phyloP scores from a whole-genome alignment of 2,329 filamentous ascomycete genomes.

The Trichocomaceae sp. region DNA sequence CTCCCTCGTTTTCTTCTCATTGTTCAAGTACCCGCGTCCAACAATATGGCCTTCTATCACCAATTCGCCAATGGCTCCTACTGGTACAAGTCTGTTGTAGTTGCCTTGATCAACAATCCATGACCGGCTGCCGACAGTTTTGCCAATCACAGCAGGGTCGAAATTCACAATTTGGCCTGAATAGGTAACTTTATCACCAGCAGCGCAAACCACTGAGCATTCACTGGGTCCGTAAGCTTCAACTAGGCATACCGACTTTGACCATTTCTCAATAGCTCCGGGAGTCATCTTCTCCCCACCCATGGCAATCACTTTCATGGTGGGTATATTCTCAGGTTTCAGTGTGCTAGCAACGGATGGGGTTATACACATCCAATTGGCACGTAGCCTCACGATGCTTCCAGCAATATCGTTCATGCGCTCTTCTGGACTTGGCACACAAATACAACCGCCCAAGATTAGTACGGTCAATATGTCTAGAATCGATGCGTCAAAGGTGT shows the following conservation, averaged over 20 bases:
- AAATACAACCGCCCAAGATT: slow-evolving; percentile 53
- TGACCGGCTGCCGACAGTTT: slow-evolving; percentile 26
- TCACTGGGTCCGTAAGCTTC: slow-evolving; percentile 42
- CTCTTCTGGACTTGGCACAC: slow-evolving; percentile 49
- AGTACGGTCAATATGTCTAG: slow-evolving; percentile 51
- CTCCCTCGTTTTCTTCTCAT: slow-evolving; percentile 28
- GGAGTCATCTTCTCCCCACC: slow-evolving; percentile 42
- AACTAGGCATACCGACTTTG: slow-evolving; percentile 35
- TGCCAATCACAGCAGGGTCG: slow-evolving; percentile 31
- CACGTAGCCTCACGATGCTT: slow-evolving; percentile 28
- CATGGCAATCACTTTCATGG: slow-evolving; percentile 37
- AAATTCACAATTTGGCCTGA: slow-evolving; percentile 25
- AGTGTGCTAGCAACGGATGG: slow-evolving; percentile 51
- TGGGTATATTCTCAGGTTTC: slow-evolving; percentile 39
- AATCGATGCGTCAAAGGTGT: slow-evolving; percentile 50
- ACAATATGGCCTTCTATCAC: slow-evolving; percentile 43
- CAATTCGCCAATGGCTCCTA: slow-evolving; percentile 44
- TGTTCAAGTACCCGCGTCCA: slow-evolving; percentile 39
- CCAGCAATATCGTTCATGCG: slow-evolving; percentile 46
- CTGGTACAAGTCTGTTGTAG: slow-evolving; percentile 32
- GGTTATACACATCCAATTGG: slow-evolving; percentile 52
- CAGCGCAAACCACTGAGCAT: slow-evolving; percentile 30
- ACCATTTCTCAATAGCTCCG: slow-evolving; percentile 40
- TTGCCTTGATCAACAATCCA: slow-evolving; percentile 42
- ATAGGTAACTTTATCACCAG: slow-evolving; percentile 26